Base-by-base conservation (phyloP, 2,329 filamentous ascomycete species). In the Phialocephala sp. region DNA sequence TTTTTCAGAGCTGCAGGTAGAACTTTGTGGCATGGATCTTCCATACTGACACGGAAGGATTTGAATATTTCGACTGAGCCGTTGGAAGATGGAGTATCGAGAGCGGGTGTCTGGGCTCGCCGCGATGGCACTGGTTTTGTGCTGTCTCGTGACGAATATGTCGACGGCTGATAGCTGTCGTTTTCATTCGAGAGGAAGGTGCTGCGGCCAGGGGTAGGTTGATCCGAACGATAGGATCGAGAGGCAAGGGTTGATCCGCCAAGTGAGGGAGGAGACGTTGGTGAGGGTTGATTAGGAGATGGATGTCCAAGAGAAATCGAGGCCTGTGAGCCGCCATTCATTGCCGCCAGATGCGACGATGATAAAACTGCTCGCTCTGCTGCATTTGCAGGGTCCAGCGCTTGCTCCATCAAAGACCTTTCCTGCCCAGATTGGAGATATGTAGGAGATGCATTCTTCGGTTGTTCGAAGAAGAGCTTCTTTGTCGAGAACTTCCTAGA, bases 11-110 rank as follows among this genome's bases (percentile, higher is more conserved):
- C 95, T 18, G 96, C 95, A 1, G 95, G 95, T 1, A 99, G 84
- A 35, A 99, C 95, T 77, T 97, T 97, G 82, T 97, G 91, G 80
- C 95, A 99, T 2, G 95, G 95, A 75, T 99, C 95, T 72, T 99
- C 95, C 86, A 98, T 96, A 76, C 92, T 95, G 68, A 99, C 95
- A 45, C 94, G 90, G 85, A 99, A 99, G 1, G 92, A 97, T 78
- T 99, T 99, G 88, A 98, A 98, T 66, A 99, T 97, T 79, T 99
- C 95, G 66, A 97, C 94, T 1, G 87, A 87, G 14, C 81, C 79
- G 73, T 81, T 83, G 32, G 81, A 79, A 20, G 72, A 83, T 0
- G 87, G 85, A 0, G 87, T 88, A 68, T 89, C 87, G 22, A 86
- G 85, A 1, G 85, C 85, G 0, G 87, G 87, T 1, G 87, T 89